Base-by-base conservation (phyloP, 2,329 filamentous ascomycete genomes). In the Paramyrothecium roridum region DNA sequence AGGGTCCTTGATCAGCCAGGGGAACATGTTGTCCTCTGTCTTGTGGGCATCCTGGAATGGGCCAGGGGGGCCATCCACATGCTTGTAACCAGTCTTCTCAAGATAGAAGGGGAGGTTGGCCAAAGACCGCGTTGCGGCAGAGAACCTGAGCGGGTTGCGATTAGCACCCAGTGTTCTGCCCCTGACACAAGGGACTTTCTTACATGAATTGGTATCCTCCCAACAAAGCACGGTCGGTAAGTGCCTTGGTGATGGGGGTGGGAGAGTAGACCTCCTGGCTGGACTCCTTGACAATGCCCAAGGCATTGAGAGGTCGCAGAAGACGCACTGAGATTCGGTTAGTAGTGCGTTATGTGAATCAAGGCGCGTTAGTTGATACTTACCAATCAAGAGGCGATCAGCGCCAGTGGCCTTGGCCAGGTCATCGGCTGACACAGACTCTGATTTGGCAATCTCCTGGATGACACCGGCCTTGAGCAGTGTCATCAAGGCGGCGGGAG, bases 301-400 rank as follows among this genome's bases (percentile, higher is more conserved):
- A 69, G 19, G 71, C 70, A 8, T 60, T 62, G 3, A 73, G 54
- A 54, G 74, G 71, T n/a, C 67, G 65, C 63, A 75, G 57, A 17
- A 73, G 55, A 13, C 69, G 67, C 46, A 48, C 46, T 48, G 13
- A 16, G 3, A 16, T 20, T 10, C 6, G 7, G 46, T 48, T 19
- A 48, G 46, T 7, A 20, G 6, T 48, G n/a, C 21, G n/a, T 10
- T n/a, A 23, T 19, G 8, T 30, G 26, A 30, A 30, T 10, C 26
- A 4, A 4, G 4, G 26, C 4, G 46, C 7, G 13, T 48, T 19
- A 8, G 13, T 10, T 8, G n/a, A 8, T 8, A 23, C n/a, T 20
- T 48, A 48, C 46, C 46, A 16, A 48, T 48, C 21, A 48, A 23
- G n/a, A 48, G 46, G 8, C 22, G 19, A 16, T 48, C 46, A 16